phyloP scores from a whole-genome alignment of 768 basidiomycete species.

The Psilocybe cubensis region DNA sequence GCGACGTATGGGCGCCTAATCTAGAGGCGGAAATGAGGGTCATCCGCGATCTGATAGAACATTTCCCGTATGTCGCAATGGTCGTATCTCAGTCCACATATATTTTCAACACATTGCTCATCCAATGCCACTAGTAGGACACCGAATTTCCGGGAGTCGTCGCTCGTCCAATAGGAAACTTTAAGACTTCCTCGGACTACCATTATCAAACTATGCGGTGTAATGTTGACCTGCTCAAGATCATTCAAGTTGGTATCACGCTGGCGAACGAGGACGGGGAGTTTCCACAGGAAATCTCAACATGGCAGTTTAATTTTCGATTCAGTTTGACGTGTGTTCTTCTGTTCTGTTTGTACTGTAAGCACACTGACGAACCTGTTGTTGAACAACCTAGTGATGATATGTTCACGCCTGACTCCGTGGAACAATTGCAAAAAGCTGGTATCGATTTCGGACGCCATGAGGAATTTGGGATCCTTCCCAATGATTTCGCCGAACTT shows the following conservation, averaged over 20 bases:
- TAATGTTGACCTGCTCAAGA: slow-evolving; percentile 97
- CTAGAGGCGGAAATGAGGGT: slow-evolving; percentile 91
- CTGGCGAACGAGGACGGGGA: slow-evolving; percentile 94
- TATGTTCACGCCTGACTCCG: slow-evolving; percentile 98
- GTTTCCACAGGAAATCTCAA: slow-evolving; percentile 85
- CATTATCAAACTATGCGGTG: slow-evolving; percentile 99
- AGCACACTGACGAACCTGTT: not conserved
- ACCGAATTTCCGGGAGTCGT: slow-evolving; percentile 99
- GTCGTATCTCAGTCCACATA: slow-evolving; percentile 45
- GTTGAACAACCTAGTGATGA: slow-evolving; percentile 69
- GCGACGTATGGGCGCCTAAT: slow-evolving; percentile 95
- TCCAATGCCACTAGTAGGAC: slow-evolving; percentile 61
- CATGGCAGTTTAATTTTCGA: slow-evolving; percentile 99
- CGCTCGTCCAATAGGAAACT: slow-evolving; percentile 93
- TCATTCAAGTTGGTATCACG: slow-evolving; percentile 97
- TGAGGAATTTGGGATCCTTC: slow-evolving; percentile 88
- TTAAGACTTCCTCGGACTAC: slow-evolving; percentile 97
- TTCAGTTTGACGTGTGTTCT: slow-evolving; percentile 74
- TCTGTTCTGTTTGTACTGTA: not conserved
- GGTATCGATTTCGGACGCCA: slow-evolving; percentile 96
- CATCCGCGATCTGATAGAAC: slow-evolving; percentile 85
- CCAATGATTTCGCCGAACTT: slow-evolving; percentile 95
- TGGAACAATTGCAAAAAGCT: slow-evolving; percentile 92
- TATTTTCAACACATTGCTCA: slow-evolving; percentile 23
- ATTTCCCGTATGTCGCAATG: slow-evolving; percentile 95